Evolutionary conservation across 495 filamentous ascomycete species (phyloP), one percentile per base, ranked within the genome.

Genomic region (Daldinia decipiens): DNA sequence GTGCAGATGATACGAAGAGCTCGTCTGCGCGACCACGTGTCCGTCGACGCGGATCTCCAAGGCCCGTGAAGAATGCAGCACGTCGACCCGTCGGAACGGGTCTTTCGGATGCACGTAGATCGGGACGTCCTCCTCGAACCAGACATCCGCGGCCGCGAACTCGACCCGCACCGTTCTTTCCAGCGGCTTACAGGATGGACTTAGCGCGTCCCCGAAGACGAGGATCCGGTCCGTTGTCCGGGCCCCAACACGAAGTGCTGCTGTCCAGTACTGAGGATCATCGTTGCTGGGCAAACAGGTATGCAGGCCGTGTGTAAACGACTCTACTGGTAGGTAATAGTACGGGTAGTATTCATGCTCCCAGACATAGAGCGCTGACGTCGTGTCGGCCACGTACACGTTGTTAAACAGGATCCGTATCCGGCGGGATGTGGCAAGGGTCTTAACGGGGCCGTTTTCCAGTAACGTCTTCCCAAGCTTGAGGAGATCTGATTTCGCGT

Each of bases 121-220:
- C 5, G 78, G 83, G 21, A 78, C 76, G 61, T 89, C 87, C 53
- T 81, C 80, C 79, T 91, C 89, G 70, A 84, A 89, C 87, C 87
- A 91, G 17, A 80, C 79, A 67, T 87, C 84, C n/a, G 38, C 72
- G 13, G 67, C 70, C 34, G 26, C 40, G 64, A 73, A 68, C 54
- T 66, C 70, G 8, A 75, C 64, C 11, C 73, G 70, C 50, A 75
- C 73, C 27, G 68, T 40, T 27, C 58, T 38, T 36, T 47, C 17
- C 68, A 61, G 8, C 3, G 13, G 21, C 29, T 45, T 3, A 26
- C 43, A 24, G 8, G 24, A 13, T 4, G 50, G 24, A 12, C 12
- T 31, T 12, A 31, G 12, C 50, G 12, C 17, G 11, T 19, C 26
- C 5, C 50, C 55, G 68, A 74, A 76, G n/a, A 65, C 52, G 45